Evolutionary conservation across 192 early-diverging fungal species (phyloP), one percentile per base, ranked within the genome.

Genomic region (Coemansia sp.): DNA sequence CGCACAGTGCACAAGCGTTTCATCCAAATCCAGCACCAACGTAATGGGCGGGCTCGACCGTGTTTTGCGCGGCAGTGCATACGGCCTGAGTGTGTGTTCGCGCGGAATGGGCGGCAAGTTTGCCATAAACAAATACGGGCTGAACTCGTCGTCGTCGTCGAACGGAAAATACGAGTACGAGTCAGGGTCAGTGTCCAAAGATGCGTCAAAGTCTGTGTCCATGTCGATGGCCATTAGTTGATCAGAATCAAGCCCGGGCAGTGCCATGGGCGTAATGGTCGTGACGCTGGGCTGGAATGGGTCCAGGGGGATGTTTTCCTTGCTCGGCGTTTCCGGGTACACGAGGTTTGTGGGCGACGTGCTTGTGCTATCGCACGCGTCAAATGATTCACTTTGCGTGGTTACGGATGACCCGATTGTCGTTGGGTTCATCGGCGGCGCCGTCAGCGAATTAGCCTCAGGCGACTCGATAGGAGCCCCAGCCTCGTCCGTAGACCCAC

Each of bases 1-100:
- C 14, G 82, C 77, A 44, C 89, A 90, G 59, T 89, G 88, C 7
- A 90, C 88, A 12, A 90, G 74, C 0, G 88, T 89, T 56, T 90
- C 87, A 68, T 89, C 87, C 51, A 89, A 61, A 55, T 89, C 87
- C 59, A 89, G 60, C 0, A 87, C 85, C 28, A 89, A 74, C 9
- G 87, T 89, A 22, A 89, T 89, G 5, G 83, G 83, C 49, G 86
- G 87, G 20, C 72, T 84, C 4, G 84, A 72, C n/a, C 73, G 72
- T 12, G 85, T 85, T 60, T 84, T 86, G 38, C 84, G 85, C 17
- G 86, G 86, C 61, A 88, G 64, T 8, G 83, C 83, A 21, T 80
- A 86, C 0, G 83, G 69, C 51, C 83, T 78, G 44, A 81, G 73
- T 8, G 64, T 74, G 49, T 84, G 86, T 37, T 86, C 74, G 26